phyloP scores from a whole-genome alignment of 2,329 filamentous ascomycete genomes.

The Trichophyton simii region DNA sequence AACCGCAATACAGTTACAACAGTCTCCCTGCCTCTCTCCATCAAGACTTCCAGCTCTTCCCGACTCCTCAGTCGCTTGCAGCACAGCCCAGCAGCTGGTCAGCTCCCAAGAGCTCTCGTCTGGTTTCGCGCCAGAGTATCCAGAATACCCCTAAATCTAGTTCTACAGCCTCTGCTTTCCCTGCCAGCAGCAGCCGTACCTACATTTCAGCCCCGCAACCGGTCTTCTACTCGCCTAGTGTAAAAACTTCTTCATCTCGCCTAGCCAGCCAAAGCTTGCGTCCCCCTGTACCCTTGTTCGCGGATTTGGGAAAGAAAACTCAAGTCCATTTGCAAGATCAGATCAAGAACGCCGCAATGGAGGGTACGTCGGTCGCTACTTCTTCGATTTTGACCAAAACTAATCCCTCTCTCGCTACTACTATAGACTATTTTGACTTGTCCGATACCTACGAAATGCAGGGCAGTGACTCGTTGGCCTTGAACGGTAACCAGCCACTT shows the following conservation, averaged over 20 bases:
- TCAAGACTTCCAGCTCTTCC: slow-evolving; percentile 37
- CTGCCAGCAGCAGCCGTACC: not conserved
- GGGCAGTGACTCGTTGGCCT: not conserved
- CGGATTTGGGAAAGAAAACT: not conserved
- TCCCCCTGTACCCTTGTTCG: not conserved
- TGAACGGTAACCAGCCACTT: not conserved
- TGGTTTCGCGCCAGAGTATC: too few species aligned
- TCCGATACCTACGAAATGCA: not conserved
- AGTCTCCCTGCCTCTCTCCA: slow-evolving; percentile 9
- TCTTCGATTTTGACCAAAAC: not conserved
- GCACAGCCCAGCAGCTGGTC: not conserved
- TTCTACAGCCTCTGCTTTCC: not conserved
- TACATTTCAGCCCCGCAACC: not conserved
- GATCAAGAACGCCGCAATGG: not conserved
- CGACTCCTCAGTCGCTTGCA: slow-evolving; percentile 12
- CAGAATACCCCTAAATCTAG: too few species aligned
- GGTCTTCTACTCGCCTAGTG: not conserved
- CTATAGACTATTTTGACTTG: not conserved
- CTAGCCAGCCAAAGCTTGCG: not conserved
- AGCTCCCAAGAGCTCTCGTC: too few species aligned
- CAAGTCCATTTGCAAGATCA: not conserved
- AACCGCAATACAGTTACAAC: slow-evolving; percentile 12
- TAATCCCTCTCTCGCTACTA: not conserved
- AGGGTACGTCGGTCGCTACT: not conserved
- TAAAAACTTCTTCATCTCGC: not conserved